A percentile compares a stretch with the other conserved stretches of the same genome.
These are phyloP conservation scores for Euphorbia lathyris DNA, from an alignment of 345 rosid genomes.

Conservation along the genomic window DNA sequence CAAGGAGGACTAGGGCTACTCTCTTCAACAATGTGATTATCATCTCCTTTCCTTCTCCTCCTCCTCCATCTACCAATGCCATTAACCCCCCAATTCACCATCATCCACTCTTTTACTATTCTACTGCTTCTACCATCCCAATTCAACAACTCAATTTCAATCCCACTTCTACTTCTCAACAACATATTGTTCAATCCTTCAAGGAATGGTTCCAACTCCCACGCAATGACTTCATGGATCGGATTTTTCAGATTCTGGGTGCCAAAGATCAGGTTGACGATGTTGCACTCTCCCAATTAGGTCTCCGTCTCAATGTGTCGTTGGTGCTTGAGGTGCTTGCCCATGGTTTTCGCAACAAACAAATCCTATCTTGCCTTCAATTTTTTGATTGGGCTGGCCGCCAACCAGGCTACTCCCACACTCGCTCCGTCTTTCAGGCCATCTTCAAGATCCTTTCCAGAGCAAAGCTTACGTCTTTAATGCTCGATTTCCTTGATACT, in stretches of 20 bases:
- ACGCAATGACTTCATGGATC: slow-evolving; percentile 29
- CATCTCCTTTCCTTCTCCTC: background rate
- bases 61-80: background rate
- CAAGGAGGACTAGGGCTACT: slow-evolving; percentile 5
- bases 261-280: slow-evolving; percentile 27
- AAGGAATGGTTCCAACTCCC: slow-evolving; percentile 57
- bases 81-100: background rate
- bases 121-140: background rate
- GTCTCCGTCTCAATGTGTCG: slow-evolving; percentile 48
- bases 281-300: slow-evolving; percentile 38
- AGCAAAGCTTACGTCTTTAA: slow-evolving; percentile 40
- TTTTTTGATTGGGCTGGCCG: slow-evolving; percentile 95
- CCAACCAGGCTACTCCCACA: slow-evolving; percentile 57
- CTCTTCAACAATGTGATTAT: background rate
- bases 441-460: slow-evolving; percentile 62
- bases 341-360: slow-evolving; percentile 35
- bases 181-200: slow-evolving; percentile 36
- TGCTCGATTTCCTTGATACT: slow-evolving; percentile 47
- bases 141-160: background rate
- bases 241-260: slow-evolving; percentile 41
- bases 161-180: background rate
- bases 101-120: background rate
- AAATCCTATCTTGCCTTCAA: slow-evolving; percentile 62
- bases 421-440: slow-evolving; percentile 61
- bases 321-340: slow-evolving; percentile 58